A percentile compares a stretch with the other conserved stretches of the same genome.
These are phyloP conservation scores for Agaricus bisporus DNA, from an alignment of 768 basidiomycete species.

Conservation along the genomic window DNA sequence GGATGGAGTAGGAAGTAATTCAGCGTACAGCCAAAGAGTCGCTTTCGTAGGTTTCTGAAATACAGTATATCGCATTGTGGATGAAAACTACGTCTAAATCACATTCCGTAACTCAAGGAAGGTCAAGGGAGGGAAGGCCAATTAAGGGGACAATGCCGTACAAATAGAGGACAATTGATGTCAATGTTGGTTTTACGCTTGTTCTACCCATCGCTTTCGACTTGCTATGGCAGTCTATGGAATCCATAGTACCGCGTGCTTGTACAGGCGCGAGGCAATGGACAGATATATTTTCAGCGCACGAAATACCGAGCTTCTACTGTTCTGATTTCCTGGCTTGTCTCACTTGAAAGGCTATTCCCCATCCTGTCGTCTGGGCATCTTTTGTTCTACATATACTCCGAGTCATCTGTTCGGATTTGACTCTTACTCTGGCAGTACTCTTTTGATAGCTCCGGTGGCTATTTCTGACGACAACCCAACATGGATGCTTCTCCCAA, in stretches of 20 bases:
- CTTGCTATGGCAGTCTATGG: too few relatives aligned
- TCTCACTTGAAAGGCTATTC: conserved; percentile 4
- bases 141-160: not conserved
- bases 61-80: too few relatives aligned
- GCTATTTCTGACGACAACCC: conserved; percentile 15
- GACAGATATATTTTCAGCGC: not conserved
- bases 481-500: conserved; percentile 11
- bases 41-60: too few relatives aligned
- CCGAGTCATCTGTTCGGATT: conserved; percentile 16
- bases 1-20: too few relatives aligned
- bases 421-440: conserved; percentile 24
- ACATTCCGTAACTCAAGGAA: not conserved
- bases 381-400: conserved; percentile 12
- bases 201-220: too few relatives aligned
- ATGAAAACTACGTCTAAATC: too few relatives aligned
- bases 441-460: conserved; percentile 30
- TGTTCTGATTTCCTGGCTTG: not conserved
- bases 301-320: not conserved
- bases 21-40: too few relatives aligned
- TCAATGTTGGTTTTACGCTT: not conserved
- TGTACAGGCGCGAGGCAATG: not conserved
- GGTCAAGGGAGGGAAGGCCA: not conserved
- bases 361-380: conserved; percentile 16
- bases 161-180: conserved; percentile 2
- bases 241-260: too few relatives aligned